Evolutionary conservation across 768 basidiomycete species (phyloP).

Genomic region (Leccinum sublutescens): DNA sequence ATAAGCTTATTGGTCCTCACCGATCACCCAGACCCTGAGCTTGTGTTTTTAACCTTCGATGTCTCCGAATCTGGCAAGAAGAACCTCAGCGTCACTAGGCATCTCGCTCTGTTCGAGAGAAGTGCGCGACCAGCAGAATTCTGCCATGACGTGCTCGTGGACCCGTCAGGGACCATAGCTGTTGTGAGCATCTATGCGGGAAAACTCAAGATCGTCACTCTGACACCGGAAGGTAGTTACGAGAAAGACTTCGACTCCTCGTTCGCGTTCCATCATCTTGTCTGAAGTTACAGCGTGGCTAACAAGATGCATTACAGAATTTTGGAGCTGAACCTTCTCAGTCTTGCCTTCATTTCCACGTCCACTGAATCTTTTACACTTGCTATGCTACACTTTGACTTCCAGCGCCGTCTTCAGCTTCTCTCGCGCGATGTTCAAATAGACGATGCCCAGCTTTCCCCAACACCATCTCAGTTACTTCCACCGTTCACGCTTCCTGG

Average conservation of each 20-base stretch:
- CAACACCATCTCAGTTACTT: constrained; percentile 47
- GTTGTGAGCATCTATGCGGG: constrained; percentile 67
- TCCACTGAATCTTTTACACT: constrained; percentile 46
- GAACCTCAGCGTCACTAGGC: constrained; percentile 40
- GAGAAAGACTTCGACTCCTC: constrained; percentile 59
- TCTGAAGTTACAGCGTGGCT: constrained; percentile 1
- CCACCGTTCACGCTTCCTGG: constrained; percentile 53
- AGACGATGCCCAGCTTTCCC: constrained; percentile 44
- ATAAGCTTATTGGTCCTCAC: constrained; percentile 60
- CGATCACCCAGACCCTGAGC: constrained; percentile 74
- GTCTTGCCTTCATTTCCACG: constrained; percentile 56
- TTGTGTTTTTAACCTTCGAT: constrained; percentile 59
- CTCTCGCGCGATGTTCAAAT: constrained; percentile 55
- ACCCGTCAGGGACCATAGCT: constrained; percentile 58
- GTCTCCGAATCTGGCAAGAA: constrained; percentile 34
- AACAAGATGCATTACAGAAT: constrained; percentile 39
- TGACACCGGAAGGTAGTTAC: constrained; percentile 52
- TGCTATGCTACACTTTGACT: constrained; percentile 68
- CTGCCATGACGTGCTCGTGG: constrained; percentile 65
- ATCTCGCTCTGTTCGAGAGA: constrained; percentile 55
- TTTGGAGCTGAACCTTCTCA: constrained; percentile 66
- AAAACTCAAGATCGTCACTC: constrained; percentile 60
- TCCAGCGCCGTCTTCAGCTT: constrained; percentile 59
- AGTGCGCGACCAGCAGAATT: constrained; percentile 65
- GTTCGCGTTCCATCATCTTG: constrained; percentile 40